Conservation (phyloP, 164 flowering plant genomes). For the Vitis rotundifolia region DNA sequence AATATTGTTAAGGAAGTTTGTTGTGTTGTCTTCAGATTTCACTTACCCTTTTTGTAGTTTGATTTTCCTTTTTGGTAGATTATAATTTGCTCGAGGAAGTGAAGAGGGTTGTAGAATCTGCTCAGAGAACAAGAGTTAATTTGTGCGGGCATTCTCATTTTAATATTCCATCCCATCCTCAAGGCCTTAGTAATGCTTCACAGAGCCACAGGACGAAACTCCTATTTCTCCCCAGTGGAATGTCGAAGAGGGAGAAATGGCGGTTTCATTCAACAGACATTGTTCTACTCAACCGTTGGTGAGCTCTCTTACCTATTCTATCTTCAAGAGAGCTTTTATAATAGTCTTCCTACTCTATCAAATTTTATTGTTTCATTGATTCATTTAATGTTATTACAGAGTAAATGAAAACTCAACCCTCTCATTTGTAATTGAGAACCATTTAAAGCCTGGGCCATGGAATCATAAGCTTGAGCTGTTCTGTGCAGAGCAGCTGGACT, state of each 20-base stretch:
- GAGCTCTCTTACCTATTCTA: conserved; percentile 20
- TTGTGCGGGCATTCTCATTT: conserved; percentile 32
- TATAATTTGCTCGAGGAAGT: conserved; percentile 75
- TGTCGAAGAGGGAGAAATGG: conserved; percentile 78
- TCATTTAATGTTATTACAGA: conserved; percentile 39
- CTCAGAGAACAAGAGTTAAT: conserved; percentile 49
- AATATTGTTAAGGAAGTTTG: not conserved
- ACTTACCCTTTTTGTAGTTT: too few species aligned
- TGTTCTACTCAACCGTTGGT: conserved; percentile 72
- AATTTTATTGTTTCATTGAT: not conserved
- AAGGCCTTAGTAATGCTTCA: conserved; percentile 49
- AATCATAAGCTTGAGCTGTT: conserved; percentile 61
- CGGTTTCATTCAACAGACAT: conserved; percentile 77
- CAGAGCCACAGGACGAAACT: conserved; percentile 43
- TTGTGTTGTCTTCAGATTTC: not conserved
- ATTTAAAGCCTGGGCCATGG: conserved; percentile 74
- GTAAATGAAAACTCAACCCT: conserved; percentile 59
- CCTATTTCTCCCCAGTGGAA: conserved; percentile 59
- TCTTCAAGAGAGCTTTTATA: not conserved
- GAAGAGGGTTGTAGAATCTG: conserved; percentile 75
- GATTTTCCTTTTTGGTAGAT: conserved; percentile 30
- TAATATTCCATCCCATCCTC: conserved; percentile 45
- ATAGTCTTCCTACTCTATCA: not conserved
- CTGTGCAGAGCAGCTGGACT: conserved; percentile 49
- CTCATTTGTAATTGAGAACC: conserved; percentile 58